Percentiles rank a stretch among this genome's conserved stretches.
Conservation (phyloP, 2,329 filamentous ascomycete genomes). For the Cryoendolithus antarcticus region DNA sequence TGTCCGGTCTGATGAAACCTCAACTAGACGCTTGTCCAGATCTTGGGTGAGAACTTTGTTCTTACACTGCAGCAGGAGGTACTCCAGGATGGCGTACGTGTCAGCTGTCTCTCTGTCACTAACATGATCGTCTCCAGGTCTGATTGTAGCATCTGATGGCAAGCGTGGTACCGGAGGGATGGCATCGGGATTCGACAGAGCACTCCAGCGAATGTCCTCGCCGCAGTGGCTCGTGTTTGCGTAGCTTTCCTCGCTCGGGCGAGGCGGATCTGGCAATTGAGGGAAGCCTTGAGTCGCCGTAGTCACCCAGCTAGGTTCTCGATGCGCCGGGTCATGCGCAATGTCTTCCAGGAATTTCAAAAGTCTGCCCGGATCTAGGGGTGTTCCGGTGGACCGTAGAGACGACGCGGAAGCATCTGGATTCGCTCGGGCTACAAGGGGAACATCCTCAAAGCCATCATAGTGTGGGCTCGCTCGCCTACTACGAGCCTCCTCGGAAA, state of each 20-base stretch:
- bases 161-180: not conserved
- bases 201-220: slow-evolving; percentile 7
- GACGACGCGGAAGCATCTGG: not conserved
- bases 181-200: slow-evolving; percentile 1
- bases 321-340: not conserved
- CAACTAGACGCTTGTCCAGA: slow-evolving; percentile 1
- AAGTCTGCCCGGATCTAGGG: not conserved
- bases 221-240: slow-evolving; percentile 14
- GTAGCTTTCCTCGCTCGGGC: slow-evolving; percentile 11
- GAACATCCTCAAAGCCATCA: not conserved
- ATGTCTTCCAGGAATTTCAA: not conserved
- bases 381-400: not conserved
- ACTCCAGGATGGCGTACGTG: not conserved
- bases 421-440: not conserved
- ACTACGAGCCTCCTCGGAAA: not conserved
- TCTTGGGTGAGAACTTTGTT: not conserved
- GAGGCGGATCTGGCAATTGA: slow-evolving; percentile 2
- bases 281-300: slow-evolving; percentile 6
- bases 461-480: not conserved
- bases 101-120: not conserved
- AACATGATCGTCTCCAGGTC: not conserved
- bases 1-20: not conserved
- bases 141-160: not conserved
- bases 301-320: slow-evolving; percentile 6
- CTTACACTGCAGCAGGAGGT: not conserved